Percentiles rank a stretch among this genome's conserved stretches.
These are phyloP conservation scores for Saksenaea oblongispora DNA, from an alignment of 371 early-diverging fungal species.

Conservation along the genomic window DNA sequence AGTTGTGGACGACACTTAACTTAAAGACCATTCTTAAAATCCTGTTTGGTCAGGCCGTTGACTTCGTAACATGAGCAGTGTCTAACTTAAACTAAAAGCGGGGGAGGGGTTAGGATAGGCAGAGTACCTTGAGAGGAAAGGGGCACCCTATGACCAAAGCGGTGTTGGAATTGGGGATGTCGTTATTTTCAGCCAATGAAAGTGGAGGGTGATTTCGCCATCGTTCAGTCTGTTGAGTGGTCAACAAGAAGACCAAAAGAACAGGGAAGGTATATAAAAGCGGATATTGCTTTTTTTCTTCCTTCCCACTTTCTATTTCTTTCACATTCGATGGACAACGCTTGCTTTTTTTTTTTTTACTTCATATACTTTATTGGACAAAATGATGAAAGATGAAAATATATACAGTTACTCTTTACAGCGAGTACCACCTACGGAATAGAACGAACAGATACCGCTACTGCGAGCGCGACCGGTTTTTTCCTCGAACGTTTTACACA, in stretches of 20 bases:
- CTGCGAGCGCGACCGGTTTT: constrained; percentile 68
- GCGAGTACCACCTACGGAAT: constrained; percentile 60
- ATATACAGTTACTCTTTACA: constrained; percentile 9
- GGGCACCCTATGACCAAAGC: neutral
- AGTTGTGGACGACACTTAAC: too few species aligned
- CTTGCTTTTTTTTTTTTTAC: neutral
- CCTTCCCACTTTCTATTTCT: neutral
- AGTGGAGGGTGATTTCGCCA: constrained; percentile 22
- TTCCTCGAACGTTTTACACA: constrained; percentile 86
- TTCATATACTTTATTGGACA: neutral
- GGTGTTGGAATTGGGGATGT: neutral
- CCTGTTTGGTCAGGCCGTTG: too few species aligned
- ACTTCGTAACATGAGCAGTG: too few species aligned
- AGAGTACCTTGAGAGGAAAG: too few species aligned
- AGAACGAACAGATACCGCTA: constrained; percentile 72
- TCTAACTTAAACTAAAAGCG: too few species aligned
- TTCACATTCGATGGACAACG: neutral
- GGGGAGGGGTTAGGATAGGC: too few species aligned
- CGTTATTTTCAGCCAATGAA: constrained; percentile 15
- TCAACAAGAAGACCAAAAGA: constrained; percentile 9
- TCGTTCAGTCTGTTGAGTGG: constrained; percentile 21
- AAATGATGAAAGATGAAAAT: neutral
- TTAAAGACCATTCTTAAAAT: too few species aligned
- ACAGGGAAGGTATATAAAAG: neutral
- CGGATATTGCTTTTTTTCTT: neutral